Evolutionary conservation across 2,329 filamentous ascomycete genomes (phyloP).

Genomic region (Coleophoma crateriformis): DNA sequence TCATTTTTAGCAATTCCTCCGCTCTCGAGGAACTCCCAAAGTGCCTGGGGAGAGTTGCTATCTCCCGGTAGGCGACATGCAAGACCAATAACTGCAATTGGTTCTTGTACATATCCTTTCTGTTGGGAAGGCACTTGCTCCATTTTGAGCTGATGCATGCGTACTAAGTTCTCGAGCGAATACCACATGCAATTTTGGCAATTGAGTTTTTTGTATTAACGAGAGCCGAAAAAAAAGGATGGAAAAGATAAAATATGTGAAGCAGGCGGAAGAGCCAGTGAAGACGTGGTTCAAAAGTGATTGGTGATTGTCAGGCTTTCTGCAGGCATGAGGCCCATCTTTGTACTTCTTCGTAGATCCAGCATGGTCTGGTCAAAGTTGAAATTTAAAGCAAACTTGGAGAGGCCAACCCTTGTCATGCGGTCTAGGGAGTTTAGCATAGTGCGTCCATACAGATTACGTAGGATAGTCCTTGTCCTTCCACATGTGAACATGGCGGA

Average conservation of each 20-base stretch:
- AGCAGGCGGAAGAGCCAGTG: too few species aligned
- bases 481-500: not conserved
- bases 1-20: slow-evolving; percentile 64
- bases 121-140: not conserved
- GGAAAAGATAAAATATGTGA: too few species aligned
- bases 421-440: too few species aligned
- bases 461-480: not conserved
- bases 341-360: too few species aligned
- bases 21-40: slow-evolving; percentile 47
- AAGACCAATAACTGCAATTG: slow-evolving; percentile 1
- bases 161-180: not conserved
- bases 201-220: not conserved
- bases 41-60: slow-evolving; percentile 25
- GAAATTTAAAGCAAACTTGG: too few species aligned
- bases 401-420: too few species aligned
- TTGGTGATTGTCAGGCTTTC: too few species aligned
- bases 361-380: too few species aligned
- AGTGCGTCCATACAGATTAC: too few species aligned
- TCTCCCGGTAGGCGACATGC: slow-evolving; percentile 18
- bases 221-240: too few species aligned
- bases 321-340: too few species aligned
- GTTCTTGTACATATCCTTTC: not conserved
- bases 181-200: not conserved
- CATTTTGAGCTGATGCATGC: not conserved
- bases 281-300: too few species aligned